A percentile compares a stretch with the other conserved stretches of the same genome.
Evolutionary conservation across 148 eudicot species (phyloP).

Genomic region (Silene latifolia): DNA sequence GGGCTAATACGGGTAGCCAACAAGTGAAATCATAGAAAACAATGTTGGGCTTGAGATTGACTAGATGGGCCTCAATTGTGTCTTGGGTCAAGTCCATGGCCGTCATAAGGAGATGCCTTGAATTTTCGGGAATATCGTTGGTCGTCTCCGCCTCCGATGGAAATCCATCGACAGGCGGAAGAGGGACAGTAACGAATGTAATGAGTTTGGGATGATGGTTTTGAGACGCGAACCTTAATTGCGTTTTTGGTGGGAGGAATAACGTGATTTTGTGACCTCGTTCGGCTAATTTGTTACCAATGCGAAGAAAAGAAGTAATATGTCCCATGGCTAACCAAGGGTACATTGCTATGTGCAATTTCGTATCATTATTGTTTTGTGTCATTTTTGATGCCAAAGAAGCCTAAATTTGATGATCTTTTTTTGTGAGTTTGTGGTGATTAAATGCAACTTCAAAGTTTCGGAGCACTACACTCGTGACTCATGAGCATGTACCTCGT

Average conservation of each 20-base stretch:
- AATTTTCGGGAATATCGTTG: conserved; percentile 22
- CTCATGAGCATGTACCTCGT: too few species aligned
- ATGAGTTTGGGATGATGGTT: conserved; percentile 42
- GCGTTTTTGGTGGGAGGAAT: conserved; percentile 35
- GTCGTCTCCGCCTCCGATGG: conserved; percentile 42
- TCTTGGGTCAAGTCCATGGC: conserved; percentile 40
- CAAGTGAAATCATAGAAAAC: conserved; percentile 36
- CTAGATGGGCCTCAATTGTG: conserved; percentile 21
- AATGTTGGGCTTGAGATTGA: conserved; percentile 26
- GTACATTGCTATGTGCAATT: conserved; percentile 32
- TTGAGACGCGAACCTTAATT: conserved; percentile 22
- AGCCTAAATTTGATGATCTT: too few species aligned
- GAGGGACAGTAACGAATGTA: conserved; percentile 28
- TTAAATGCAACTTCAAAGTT: too few species aligned
- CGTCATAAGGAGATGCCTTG: conserved; percentile 14
- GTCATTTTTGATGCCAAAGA: not conserved
- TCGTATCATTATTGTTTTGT: not conserved
- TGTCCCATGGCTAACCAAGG: conserved; percentile 54
- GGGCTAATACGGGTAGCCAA: conserved; percentile 40
- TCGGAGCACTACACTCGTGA: too few species aligned
- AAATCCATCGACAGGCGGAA: conserved; percentile 42
- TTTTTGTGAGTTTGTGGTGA: too few species aligned
- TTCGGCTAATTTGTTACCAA: conserved; percentile 38
- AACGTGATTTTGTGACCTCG: conserved; percentile 36
- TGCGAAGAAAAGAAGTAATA: conserved; percentile 33